Evolutionary conservation across 371 early-diverging fungal genomes (phyloP), one percentile per base, ranked within the genome.

Genomic region (Mortierella sp.): DNA sequence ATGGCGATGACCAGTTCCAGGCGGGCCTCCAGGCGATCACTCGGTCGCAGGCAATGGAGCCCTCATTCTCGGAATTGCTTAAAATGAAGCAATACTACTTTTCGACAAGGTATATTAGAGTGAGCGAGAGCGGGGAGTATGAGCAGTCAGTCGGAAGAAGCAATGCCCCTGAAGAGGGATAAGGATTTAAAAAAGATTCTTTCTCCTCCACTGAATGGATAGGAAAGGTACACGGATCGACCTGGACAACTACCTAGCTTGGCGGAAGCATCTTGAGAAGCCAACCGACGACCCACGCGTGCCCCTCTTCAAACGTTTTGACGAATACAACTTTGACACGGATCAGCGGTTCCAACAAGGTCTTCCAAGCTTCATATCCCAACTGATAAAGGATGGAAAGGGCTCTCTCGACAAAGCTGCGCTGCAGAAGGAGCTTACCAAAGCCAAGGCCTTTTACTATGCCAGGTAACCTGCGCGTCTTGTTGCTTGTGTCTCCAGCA

Each of bases 31-130:
- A 64, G 12, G 72, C 81, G 28, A 83, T 83, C 51, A 66, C 81
- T 19, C 63, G 70, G 26, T 19, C 73, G 26, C 66, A 80, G 57
- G 53, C 63, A 16, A 45, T 26, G 21, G n/a, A 28, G 11, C 75
- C 75, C 16, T 76, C 76, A 48, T 55, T 52, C 43, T 63, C 68
- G 5, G 71, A 75, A 48, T 56, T 87, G 25, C 64, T 88, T 16
- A 81, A 83, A 68, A 87, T 85, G 62, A 88, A 87, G 63, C 87
- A 88, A 56, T 86, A 84, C 72, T 88, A 86, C 61, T 88, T 82
- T 30, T 81, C 85, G 28, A 86, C 76, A 56, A 70, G 76, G 76
- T 76, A 76, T 51, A 26, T 51, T 55, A 28, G 18, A n/a, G n/a
- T n/a, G 9, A 9, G 50, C 50, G n/a, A 50, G 5, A 50, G 14